These are phyloP conservation scores for Digitaria exilis DNA, from an alignment of 202 grass and related monocot genomes.

Conservation along the genomic window DNA sequence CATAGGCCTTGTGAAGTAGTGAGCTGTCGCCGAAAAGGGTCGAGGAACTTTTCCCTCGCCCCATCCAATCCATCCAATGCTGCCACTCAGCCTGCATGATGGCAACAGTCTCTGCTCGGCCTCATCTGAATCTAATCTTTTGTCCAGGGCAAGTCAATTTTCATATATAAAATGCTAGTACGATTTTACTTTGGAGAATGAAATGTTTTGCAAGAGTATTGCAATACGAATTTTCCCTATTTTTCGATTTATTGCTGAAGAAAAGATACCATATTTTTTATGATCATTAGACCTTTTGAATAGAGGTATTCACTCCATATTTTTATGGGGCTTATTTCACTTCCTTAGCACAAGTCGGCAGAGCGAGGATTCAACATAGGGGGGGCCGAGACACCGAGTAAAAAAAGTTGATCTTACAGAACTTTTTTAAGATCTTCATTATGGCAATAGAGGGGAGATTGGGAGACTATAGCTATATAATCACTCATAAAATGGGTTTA, in stretches of 20 bases:
- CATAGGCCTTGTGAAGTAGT: conserved; percentile 41
- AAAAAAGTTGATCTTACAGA: no score
- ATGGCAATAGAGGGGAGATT: no score
- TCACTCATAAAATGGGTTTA: no score
- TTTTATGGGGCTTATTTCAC: neutral
- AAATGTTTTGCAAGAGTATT: neutral
- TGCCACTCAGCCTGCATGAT: conserved; percentile 6
- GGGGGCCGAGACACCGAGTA: no score
- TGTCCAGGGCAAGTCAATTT: neutral
- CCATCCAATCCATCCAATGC: conserved; percentile 27
- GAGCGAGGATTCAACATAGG: no score
- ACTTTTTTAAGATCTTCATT: no score
- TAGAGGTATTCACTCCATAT: neutral
- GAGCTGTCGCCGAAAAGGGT: conserved; percentile 46
- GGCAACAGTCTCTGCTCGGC: conserved; percentile 28
- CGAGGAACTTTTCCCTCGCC: conserved; percentile 15
- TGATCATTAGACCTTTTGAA: neutral
- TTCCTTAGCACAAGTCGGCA: neutral
- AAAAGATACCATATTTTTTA: neutral
- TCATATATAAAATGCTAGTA: neutral
- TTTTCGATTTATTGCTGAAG: neutral
- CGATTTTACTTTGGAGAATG: neutral
- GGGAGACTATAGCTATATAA: no score
- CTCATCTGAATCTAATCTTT: neutral
- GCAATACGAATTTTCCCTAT: neutral